Evolutionary conservation across 352 stramenopile genomes (phyloP).

Genomic region (Pythium myriotylum): DNA sequence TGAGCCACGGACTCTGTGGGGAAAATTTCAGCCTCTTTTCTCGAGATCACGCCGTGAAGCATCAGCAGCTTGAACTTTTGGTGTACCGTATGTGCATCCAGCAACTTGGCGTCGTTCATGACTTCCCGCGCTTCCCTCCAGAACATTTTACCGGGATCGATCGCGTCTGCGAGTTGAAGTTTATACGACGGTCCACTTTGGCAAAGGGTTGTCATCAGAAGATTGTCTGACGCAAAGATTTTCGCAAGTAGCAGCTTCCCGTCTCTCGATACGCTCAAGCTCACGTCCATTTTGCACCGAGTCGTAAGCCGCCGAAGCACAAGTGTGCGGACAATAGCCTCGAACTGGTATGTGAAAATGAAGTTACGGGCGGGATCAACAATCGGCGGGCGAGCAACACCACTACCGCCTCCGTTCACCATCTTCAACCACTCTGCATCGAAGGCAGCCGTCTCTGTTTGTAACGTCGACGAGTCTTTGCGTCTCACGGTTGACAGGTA

Average conservation of each 20-base stretch:
- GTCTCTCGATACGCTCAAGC: slow-evolving; percentile 50
- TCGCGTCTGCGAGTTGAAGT: slow-evolving; percentile 54
- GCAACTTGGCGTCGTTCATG: slow-evolving; percentile 43
- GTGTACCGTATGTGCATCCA: slow-evolving; percentile 50
- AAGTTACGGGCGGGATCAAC: neutral
- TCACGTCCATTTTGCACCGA: slow-evolving; percentile 63
- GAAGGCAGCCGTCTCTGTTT: slow-evolving; percentile 25
- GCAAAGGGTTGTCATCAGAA: slow-evolving; percentile 61
- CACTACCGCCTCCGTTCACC: slow-evolving; percentile 14
- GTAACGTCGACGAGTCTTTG: slow-evolving; percentile 12
- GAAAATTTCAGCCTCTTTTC: slow-evolving; percentile 48
- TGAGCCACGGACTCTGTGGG: slow-evolving; percentile 40
- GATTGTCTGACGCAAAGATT: slow-evolving; percentile 61
- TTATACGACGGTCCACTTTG: slow-evolving; percentile 43
- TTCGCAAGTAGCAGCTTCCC: slow-evolving; percentile 48
- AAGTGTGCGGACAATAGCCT: slow-evolving; percentile 60
- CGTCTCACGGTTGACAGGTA: slow-evolving; percentile 31
- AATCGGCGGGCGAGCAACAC: neutral
- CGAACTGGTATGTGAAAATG: slow-evolving; percentile 51
- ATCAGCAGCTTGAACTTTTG: slow-evolving; percentile 58
- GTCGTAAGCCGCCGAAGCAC: slow-evolving; percentile 50
- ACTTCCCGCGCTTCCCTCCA: slow-evolving; percentile 53
- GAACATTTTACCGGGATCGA: slow-evolving; percentile 56
- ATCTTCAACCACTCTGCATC: slow-evolving; percentile 31
- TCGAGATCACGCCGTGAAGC: slow-evolving; percentile 32